phyloP scores from a whole-genome alignment of 2,329 filamentous ascomycete genomes.

The Dactylellina haptotyla region DNA sequence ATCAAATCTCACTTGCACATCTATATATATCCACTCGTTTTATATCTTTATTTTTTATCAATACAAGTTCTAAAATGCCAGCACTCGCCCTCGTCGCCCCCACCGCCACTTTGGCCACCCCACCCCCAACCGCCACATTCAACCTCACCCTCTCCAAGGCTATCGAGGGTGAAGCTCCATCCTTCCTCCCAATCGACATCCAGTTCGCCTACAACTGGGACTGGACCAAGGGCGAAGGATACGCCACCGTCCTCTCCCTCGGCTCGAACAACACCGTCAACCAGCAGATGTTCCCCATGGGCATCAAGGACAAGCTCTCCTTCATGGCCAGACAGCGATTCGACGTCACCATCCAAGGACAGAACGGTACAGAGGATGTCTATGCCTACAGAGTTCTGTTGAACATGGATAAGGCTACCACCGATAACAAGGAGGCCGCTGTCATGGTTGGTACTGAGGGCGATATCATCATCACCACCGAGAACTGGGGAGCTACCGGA shows the following conservation, averaged over 20 bases:
- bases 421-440: constrained; percentile 26
- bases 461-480: constrained; percentile 40
- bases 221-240: constrained; percentile 28
- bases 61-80: constrained; percentile 34
- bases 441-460: constrained; percentile 46
- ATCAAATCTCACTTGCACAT: background rate
- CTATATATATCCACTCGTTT: background rate
- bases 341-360: constrained; percentile 22
- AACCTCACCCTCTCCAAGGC: constrained; percentile 47
- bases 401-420: constrained; percentile 48
- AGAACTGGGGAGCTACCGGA: constrained; percentile 43
- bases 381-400: constrained; percentile 47
- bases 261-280: constrained; percentile 34
- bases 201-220: constrained; percentile 50
- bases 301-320: constrained; percentile 23
- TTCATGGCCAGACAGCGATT: constrained; percentile 43
- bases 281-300: constrained; percentile 37
- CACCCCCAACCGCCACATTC: constrained; percentile 39
- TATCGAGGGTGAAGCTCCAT: constrained; percentile 20
- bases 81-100: constrained; percentile 14
- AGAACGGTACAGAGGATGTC: constrained; percentile 1
- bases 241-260: constrained; percentile 40
- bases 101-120: background rate
- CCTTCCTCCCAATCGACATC: constrained; percentile 38
- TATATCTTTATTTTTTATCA: background rate